A percentile compares a stretch with the other conserved stretches of the same genome.
These are phyloP conservation scores for Trichosporon ovoides DNA, from an alignment of 1,284 basidiomycete species.

Conservation along the genomic window DNA sequence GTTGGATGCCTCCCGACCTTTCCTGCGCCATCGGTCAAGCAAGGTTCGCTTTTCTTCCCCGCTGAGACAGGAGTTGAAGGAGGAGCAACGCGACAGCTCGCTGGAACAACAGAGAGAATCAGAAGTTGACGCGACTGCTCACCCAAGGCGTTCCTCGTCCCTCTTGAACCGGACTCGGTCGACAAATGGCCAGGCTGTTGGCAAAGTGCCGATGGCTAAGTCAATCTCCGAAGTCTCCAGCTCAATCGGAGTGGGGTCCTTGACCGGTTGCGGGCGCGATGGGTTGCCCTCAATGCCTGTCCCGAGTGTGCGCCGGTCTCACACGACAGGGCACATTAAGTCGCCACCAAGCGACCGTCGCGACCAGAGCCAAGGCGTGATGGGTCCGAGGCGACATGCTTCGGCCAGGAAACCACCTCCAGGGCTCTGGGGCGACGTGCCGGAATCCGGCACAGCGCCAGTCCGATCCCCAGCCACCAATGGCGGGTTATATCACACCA, in stretches of 20 bases:
- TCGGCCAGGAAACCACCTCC: no score
- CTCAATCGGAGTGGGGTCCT: background rate
- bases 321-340: no score
- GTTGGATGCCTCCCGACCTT: background rate
- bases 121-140: background rate
- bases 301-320: no score
- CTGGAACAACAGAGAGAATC: background rate
- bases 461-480: no score
- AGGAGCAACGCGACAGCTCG: background rate
- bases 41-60: slow-evolving; percentile 7
- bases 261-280: background rate
- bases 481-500: no score
- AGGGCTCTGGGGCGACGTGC: no score
- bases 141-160: background rate
- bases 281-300: background rate
- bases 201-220: background rate
- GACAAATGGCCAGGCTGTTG: background rate
- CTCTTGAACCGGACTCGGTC: background rate
- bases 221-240: background rate
- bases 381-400: no score
- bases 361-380: no score
- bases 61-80: background rate
- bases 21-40: slow-evolving; percentile 4
- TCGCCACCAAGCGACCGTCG: no score
- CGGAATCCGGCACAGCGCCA: no score